Evolutionary conservation across 2,329 filamentous ascomycete species (phyloP).

Genomic region (Colletotrichum horii): DNA sequence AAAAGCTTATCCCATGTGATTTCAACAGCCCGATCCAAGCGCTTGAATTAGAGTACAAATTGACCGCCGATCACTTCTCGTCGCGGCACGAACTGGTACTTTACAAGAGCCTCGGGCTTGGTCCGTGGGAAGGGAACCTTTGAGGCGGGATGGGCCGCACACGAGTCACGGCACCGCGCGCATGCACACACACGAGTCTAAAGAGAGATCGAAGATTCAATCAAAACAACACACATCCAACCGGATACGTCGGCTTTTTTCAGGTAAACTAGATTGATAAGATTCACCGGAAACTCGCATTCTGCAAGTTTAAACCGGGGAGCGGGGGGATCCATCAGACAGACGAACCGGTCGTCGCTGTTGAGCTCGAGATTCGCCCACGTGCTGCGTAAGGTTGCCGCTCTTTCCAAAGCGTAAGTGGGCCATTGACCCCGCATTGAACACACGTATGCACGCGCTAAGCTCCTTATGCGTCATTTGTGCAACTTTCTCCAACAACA

Average conservation of each 20-base stretch:
- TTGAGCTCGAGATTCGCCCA: not conserved
- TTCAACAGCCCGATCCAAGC: not conserved
- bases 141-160: not conserved
- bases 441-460: fast-evolving
- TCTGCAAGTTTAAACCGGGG: not conserved
- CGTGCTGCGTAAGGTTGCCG: slow-evolving; percentile 4
- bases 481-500: fast-evolving
- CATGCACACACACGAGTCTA: not conserved
- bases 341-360: not conserved
- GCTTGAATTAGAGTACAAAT: not conserved
- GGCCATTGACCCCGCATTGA: not conserved
- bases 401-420: not conserved
- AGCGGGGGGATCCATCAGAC: not conserved
- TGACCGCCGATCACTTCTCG: not conserved
- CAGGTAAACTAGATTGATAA: not conserved
- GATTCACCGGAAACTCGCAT: not conserved
- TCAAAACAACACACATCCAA: not conserved
- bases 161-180: not conserved
- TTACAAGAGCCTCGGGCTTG: not conserved
- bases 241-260: not conserved
- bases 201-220: not conserved
- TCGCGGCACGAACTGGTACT: not conserved
- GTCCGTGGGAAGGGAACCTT: not conserved
- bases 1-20: not conserved
- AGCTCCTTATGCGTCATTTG: not conserved